A percentile compares a stretch with the other conserved stretches of the same genome.
Evolutionary conservation across 1,284 basidiomycete species (phyloP).

Genomic region (Ceratobasidium sp.): DNA sequence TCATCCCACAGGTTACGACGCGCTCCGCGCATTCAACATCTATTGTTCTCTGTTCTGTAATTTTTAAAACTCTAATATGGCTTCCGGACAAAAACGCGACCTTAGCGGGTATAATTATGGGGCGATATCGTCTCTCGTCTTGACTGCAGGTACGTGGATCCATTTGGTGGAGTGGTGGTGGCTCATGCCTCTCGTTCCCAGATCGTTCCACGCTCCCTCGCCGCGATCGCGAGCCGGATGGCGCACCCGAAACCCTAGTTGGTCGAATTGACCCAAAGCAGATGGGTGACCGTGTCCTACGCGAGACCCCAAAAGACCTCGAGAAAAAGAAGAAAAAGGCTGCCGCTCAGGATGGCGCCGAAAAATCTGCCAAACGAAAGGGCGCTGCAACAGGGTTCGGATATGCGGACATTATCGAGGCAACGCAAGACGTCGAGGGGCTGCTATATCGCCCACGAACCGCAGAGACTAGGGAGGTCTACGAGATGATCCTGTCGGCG

Average conservation of each 20-base stretch:
- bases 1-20: neutral
- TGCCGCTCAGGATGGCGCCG: conserved; percentile 61
- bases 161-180: neutral
- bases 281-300: conserved; percentile 91
- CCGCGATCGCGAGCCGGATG: conserved; percentile 93
- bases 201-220: conserved; percentile 76
- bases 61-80: conserved; percentile 22
- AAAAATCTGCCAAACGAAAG: conserved; percentile 64
- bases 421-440: conserved; percentile 92
- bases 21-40: conserved; percentile 22
- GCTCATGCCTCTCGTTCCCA: conserved; percentile 29
- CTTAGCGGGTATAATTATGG: conserved; percentile 89
- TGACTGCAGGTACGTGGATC: conserved; percentile 65
- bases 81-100: conserved; percentile 63
- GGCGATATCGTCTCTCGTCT: conserved; percentile 84
- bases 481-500: conserved; percentile 87
- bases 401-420: conserved; percentile 88
- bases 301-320: conserved; percentile 87
- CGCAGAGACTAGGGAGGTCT: conserved; percentile 92
- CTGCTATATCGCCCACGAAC: conserved; percentile 92
- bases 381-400: conserved; percentile 65
- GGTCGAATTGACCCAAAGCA: conserved; percentile 89
- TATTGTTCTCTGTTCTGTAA: neutral
- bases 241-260: conserved; percentile 89
- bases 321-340: conserved; percentile 92